These are phyloP conservation scores for Globisporangium perplexum DNA, from an alignment of 352 stramenopile genomes.

Conservation along the genomic window DNA sequence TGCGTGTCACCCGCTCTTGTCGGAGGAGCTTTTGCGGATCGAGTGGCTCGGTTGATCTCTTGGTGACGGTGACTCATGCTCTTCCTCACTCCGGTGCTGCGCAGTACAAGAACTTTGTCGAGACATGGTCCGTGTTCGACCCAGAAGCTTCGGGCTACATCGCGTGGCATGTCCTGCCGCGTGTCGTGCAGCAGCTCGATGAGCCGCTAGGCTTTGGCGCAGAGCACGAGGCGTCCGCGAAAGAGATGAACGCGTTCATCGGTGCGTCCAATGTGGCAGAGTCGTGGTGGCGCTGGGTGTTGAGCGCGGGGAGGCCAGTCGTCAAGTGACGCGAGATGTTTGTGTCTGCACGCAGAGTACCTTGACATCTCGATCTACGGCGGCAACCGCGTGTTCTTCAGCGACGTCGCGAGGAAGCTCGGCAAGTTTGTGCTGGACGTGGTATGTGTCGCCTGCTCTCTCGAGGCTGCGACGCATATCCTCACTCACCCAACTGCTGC, in stretches of 20 bases:
- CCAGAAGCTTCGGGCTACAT: conserved; percentile 75
- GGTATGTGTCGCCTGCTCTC: conserved; percentile 21
- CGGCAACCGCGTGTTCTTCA: conserved; percentile 54
- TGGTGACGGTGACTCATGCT: background rate
- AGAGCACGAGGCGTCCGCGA: conserved; percentile 31
- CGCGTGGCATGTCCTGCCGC: conserved; percentile 48
- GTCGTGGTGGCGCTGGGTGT: too few species aligned
- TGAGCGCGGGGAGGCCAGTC: too few species aligned
- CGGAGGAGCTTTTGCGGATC: background rate
- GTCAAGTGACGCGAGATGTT: background rate
- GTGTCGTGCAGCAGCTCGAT: conserved; percentile 58
- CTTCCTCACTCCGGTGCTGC: too few species aligned
- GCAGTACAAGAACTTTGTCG: conserved; percentile 64
- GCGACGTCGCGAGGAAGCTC: conserved; percentile 43
- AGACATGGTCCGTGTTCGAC: conserved; percentile 55
- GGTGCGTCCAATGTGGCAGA: too few species aligned
- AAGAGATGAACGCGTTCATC: conserved; percentile 53
- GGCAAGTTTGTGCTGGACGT: conserved; percentile 60
- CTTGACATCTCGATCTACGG: conserved; percentile 46
- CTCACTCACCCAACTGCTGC: too few species aligned
- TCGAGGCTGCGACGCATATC: too few species aligned
- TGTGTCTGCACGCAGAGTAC: conserved; percentile 20
- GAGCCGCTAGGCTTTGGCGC: conserved; percentile 59
- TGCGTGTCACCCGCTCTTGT: too few species aligned
- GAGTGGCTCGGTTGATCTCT: background rate